A percentile compares a stretch with the other conserved stretches of the same genome.
Evolutionary conservation across 129 eudicot genomes (phyloP).

Genomic region (Escallonia rubra): DNA sequence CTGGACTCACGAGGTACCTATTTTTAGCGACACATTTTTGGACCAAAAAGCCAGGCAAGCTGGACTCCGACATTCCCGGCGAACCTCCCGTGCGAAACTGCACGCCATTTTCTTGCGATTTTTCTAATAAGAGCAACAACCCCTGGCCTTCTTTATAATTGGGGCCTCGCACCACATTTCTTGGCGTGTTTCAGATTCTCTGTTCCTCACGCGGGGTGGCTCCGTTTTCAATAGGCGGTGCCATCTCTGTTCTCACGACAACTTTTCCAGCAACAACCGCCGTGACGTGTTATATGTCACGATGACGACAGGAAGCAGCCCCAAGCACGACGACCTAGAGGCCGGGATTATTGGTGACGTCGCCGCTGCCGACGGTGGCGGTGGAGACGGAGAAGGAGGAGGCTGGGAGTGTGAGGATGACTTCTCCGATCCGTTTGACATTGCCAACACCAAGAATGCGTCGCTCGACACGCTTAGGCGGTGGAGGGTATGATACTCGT

Average conservation of each 20-base stretch:
- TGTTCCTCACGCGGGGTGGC: slow-evolving; percentile 28
- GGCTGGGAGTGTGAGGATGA: slow-evolving; percentile 17
- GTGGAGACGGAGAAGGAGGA: slow-evolving; percentile 9
- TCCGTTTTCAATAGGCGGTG: slow-evolving; percentile 36
- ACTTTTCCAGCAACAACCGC: not conserved
- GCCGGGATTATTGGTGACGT: slow-evolving; percentile 23
- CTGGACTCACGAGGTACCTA: no score
- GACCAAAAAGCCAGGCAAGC: not conserved
- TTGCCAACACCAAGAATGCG: slow-evolving; percentile 74
- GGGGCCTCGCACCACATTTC: not conserved
- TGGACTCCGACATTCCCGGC: not conserved
- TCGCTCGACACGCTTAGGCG: slow-evolving; percentile 58
- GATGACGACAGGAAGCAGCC: slow-evolving; percentile 13
- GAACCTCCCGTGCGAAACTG: no score
- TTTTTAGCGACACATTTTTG: not conserved
- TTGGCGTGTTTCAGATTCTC: not conserved
- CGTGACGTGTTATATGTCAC: not conserved
- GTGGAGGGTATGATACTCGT: slow-evolving; percentile 65
- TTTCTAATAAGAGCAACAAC: not conserved
- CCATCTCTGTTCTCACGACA: slow-evolving; percentile 21
- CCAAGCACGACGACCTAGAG: not conserved
- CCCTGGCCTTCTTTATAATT: not conserved
- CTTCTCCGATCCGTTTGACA: slow-evolving; percentile 71
- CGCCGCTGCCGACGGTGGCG: slow-evolving; percentile 22
- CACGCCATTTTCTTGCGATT: not conserved